Evolutionary conservation across 2,329 filamentous ascomycete species (phyloP).

Genomic region (Ilyonectria destructans): DNA sequence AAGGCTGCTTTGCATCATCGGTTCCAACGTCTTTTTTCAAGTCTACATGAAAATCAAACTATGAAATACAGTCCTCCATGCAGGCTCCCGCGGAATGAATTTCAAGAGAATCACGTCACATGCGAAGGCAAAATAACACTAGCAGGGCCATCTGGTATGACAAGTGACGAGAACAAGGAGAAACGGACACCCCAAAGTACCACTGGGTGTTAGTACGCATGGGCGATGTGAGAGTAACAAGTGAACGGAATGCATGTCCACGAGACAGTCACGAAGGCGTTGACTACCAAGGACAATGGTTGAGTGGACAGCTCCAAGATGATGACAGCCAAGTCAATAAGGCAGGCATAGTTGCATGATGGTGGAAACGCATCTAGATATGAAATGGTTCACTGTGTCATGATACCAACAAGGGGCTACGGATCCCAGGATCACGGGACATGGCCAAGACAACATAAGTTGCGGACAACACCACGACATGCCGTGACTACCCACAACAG

Average conservation of each 20-base stretch:
- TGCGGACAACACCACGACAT: background rate
- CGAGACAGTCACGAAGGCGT: background rate
- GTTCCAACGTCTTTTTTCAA: background rate
- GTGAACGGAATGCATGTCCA: background rate
- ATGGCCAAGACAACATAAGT: background rate
- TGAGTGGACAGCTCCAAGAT: background rate
- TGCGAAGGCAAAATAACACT: too few relatives aligned
- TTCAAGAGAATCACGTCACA: too few relatives aligned
- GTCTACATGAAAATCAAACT: background rate
- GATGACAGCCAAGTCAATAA: too few relatives aligned
- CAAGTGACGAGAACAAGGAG: background rate
- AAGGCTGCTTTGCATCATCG: background rate
- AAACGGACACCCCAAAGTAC: background rate
- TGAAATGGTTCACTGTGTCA: background rate
- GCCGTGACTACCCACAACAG: too few relatives aligned
- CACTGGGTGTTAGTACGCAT: background rate
- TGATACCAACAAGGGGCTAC: background rate
- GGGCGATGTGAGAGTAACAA: background rate
- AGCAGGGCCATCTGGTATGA: too few relatives aligned
- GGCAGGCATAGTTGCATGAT: too few relatives aligned
- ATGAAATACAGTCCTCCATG: background rate
- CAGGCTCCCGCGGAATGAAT: background rate
- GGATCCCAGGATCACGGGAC: too few relatives aligned
- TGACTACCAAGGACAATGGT: background rate
- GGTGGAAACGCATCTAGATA: too few relatives aligned